Evolutionary conservation across 345 rosid genomes (phyloP), one percentile per base, ranked within the genome.

Genomic region (Lepidium didymum): DNA sequence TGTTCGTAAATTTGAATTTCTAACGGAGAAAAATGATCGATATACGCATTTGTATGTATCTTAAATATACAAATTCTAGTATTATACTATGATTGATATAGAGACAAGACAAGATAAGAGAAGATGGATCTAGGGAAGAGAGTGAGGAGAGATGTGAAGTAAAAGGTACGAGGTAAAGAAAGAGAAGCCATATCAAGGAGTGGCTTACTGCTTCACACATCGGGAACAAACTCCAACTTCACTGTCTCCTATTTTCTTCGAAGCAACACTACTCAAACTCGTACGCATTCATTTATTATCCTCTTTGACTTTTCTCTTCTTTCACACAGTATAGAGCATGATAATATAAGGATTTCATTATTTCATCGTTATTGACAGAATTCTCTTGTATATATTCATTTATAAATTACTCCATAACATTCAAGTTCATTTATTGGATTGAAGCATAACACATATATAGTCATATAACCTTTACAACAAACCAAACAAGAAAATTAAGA

Each of bases 221-320:
- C 53, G 77, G 77, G 73, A 74, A 73, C 77, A 66, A 58, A 66
- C 55, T 66, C 62, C n/a, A 73, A 59, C 40, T 60, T 67, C 77
- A 52, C 14, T 74, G 62, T 67, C 72, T 66, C 50, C 65, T 34
- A 67, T 74, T 63, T 53, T 52, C 43, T 67, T 67, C 51, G 73
- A 67, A 50, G 68, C 57, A 74, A 67, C 68, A 44, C 47, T 43
- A 60, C 68, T 42, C 62, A 64, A 65, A 68, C 14, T 37, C 62
- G 56, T 67, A 51, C 73, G 33, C 13, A n/a, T 59, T 60, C 77
- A 74, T 74, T 74, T 74, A 67, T 44, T 60, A 52, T 60, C 63
- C 36, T 59, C 63, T 52, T 74, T 74, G 73, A 74, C 77, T 74
- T 74, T 60, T 66, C 47, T 41, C 56, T 23, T 40, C 10, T 21